Evolutionary conservation across 78 protist species (phyloP).

Genomic region (Dictyostelium citrinum): DNA sequence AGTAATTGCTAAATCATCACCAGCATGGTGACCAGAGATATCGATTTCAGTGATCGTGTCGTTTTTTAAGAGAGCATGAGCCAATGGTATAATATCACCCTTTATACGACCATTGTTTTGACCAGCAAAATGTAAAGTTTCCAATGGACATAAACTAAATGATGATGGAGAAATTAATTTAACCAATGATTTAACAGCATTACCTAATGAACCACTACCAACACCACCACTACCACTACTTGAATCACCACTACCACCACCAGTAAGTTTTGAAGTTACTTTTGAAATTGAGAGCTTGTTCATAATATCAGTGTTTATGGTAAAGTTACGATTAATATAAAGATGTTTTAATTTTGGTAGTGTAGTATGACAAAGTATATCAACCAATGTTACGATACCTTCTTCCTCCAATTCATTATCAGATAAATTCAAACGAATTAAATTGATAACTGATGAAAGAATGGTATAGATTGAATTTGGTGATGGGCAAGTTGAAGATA

Average conservation of each 20-base stretch:
- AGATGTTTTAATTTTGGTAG: conserved; percentile 69
- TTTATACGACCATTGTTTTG: conserved; percentile 24
- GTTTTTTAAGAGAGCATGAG: conserved; percentile 45
- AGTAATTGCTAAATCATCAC: conserved; percentile 67
- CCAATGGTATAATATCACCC: conserved; percentile 54
- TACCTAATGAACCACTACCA: not conserved
- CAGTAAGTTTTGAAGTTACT: conserved; percentile 9
- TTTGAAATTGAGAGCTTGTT: conserved; percentile 7
- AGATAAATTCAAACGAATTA: conserved; percentile 20
- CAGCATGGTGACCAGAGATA: conserved; percentile 74
- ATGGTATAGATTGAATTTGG: not conserved
- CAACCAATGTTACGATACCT: conserved; percentile 38
- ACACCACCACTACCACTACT: not conserved
- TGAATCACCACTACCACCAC: not conserved
- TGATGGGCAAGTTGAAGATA: not conserved
- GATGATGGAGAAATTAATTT: conserved; percentile 35
- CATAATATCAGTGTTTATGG: not conserved
- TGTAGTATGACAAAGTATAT: conserved; percentile 41
- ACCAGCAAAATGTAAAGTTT: conserved; percentile 54
- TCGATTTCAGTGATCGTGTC: conserved; percentile 69
- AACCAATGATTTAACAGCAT: conserved; percentile 37
- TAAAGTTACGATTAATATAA: conserved; percentile 46
- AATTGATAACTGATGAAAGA: conserved; percentile 4
- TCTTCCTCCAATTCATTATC: conserved; percentile 62
- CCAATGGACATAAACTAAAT: conserved; percentile 67